Evolutionary conservation across 1,284 basidiomycete species (phyloP).

Genomic region (Coniferiporia weirii): DNA sequence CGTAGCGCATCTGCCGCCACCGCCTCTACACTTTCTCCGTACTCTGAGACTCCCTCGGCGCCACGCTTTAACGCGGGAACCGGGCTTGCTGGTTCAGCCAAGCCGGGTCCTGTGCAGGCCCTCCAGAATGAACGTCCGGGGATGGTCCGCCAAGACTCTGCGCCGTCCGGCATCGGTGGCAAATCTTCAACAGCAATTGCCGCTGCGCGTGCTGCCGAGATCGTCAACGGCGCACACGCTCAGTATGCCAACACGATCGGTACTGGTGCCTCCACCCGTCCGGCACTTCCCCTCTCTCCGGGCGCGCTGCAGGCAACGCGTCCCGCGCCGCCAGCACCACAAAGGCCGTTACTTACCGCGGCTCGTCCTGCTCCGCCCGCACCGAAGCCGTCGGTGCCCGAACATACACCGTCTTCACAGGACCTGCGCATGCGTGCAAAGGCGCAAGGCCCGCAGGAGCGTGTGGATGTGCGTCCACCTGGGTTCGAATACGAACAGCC

Average conservation of each 20-base stretch:
- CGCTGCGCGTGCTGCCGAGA: constrained; percentile 55
- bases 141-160: constrained; percentile 54
- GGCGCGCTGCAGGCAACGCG: constrained; percentile 39
- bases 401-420: constrained; percentile 53
- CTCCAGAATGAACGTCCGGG: constrained; percentile 34
- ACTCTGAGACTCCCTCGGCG: constrained; percentile 39
- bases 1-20: constrained; percentile 24
- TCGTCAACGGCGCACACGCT: constrained; percentile 55
- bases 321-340: constrained; percentile 42
- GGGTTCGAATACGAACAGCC: constrained; percentile 26
- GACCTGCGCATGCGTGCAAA: constrained; percentile 60
- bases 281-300: constrained; percentile 35
- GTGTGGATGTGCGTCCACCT: constrained; percentile 28
- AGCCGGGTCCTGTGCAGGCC: constrained; percentile 36
- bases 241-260: constrained; percentile 37
- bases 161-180: constrained; percentile 43
- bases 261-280: constrained; percentile 32
- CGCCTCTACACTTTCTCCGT: constrained; percentile 29
- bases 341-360: constrained; percentile 43
- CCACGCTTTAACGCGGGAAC: constrained; percentile 83
- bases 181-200: constrained; percentile 38
- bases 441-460: constrained; percentile 43
- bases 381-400: constrained; percentile 39
- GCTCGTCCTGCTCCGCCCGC: constrained; percentile 46
- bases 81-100: constrained; percentile 65